Evolutionary conservation across 1,139 yeast genomes (phyloP), one percentile per base, ranked within the genome.

Genomic region (Arxiozyma heterogenica): DNA sequence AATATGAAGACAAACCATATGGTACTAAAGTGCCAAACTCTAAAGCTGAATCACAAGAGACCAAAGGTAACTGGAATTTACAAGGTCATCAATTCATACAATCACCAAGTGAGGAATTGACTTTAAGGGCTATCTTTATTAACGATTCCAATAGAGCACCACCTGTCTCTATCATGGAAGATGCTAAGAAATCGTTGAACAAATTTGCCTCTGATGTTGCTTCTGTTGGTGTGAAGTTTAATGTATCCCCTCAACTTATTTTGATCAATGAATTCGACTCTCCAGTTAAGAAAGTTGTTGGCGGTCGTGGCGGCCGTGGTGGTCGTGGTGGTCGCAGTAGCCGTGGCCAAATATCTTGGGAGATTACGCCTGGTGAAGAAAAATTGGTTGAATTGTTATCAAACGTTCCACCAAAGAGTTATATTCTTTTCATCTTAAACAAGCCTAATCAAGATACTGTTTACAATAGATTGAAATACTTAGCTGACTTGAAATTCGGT

Each of bases 1-100:
- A 43, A 18, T 55, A 58, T 43, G 49, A 53, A 34, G 60, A 57
- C 42, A 57, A 54, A 39, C 59, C 58, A 34, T 60, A 48, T 43
- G 59, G 61, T 41, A 53, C 58, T 3, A 50, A 44, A 21, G 49
- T 39, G 8, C 21, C 43, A 6, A 25, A 38, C 18, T 44, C 50
- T n/a, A 55, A 55, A 20, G 48, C 30, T 23, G 21, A n/a, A 22
- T 48, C 52, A 41, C 57, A 57, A 51, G 59, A 58, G 49, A 54
- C 57, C 18, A 60, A 60, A 44, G 62, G 63, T 53, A 56, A 57
- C 27, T 60, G 61, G 64, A 60, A 57, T 46, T 51, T 59, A 27
- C 49, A 25, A 27, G 57, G 54, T 34, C 61, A 61, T 50, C 30
- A 58, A 51, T 59, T 61, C 39, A 52, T 57, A 47, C 22, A 51